These are phyloP conservation scores for Plasmodium fragile DNA, from an alignment of 169 alveolate genomes.

Conservation along the genomic window DNA sequence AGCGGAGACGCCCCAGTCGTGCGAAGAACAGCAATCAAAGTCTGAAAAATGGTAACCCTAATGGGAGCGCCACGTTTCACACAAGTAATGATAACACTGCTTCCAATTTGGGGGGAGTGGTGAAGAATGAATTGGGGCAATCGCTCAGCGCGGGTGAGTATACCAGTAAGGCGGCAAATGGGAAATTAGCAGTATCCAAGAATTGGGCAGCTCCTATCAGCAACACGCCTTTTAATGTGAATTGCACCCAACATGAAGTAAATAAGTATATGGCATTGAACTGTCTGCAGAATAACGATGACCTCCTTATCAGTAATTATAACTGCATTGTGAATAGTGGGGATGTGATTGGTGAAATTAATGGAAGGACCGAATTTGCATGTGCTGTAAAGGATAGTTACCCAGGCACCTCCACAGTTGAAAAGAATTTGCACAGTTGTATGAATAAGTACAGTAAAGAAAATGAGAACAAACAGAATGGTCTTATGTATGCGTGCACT, in stretches of 20 bases:
- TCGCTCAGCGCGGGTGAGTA: background rate
- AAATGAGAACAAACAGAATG: conserved; percentile 26
- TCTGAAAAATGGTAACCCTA: background rate
- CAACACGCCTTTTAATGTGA: background rate
- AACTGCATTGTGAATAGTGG: background rate
- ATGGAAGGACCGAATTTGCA: background rate
- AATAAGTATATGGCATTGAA: conserved; percentile 8
- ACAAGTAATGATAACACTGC: background rate
- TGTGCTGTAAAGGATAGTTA: background rate
- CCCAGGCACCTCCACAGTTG: background rate
- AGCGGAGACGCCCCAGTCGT: background rate
- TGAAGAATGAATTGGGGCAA: background rate
- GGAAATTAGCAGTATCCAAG: background rate
- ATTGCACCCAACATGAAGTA: background rate
- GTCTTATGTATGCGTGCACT: background rate
- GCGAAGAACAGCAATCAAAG: background rate
- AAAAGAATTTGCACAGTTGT: conserved; percentile 20
- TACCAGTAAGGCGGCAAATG: background rate
- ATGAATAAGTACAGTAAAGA: conserved; percentile 21
- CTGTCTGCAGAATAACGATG: conserved; percentile 6
- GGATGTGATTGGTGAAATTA: background rate
- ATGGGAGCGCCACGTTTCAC: background rate
- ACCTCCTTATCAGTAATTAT: conserved; percentile 27
- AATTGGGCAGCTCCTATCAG: background rate
- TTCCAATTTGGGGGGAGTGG: background rate